Conservation (phyloP, 1,284 basidiomycete genomes). For the Mycocalia duriaeana region DNA sequence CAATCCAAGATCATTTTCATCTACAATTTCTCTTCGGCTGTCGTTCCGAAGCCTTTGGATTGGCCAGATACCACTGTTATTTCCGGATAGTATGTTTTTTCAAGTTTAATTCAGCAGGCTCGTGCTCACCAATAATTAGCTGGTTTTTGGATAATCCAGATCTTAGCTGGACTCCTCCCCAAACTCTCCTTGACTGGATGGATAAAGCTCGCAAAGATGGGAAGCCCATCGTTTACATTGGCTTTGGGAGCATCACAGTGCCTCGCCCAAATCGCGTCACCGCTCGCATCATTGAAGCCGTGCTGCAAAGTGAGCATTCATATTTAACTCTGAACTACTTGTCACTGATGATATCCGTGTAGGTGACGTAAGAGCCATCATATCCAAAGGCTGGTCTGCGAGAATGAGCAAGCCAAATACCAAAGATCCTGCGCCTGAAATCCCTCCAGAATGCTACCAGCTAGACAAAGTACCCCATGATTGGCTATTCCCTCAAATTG, state of each 20-base stretch:
- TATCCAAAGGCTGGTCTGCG: conserved; percentile 76
- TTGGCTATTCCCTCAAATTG: conserved; percentile 74
- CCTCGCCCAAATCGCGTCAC: conserved; percentile 65
- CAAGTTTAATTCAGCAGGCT: background rate
- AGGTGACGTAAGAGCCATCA: conserved; percentile 66
- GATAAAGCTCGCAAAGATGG: conserved; percentile 49
- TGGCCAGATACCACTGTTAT: conserved; percentile 70
- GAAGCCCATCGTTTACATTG: conserved; percentile 74
- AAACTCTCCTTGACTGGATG: conserved; percentile 52
- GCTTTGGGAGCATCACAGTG: conserved; percentile 70
- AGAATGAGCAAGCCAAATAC: conserved; percentile 41
- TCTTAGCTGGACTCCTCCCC: conserved; percentile 52
- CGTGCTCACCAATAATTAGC: conserved; percentile 18
- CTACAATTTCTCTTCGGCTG: conserved; percentile 44
- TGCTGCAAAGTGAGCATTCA: conserved; percentile 43
- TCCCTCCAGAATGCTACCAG: conserved; percentile 40
- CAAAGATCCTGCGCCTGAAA: conserved; percentile 31
- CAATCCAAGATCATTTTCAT: conserved; percentile 70
- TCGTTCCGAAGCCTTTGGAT: conserved; percentile 70
- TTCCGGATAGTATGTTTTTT: conserved; percentile 47
- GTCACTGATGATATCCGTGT: conserved; percentile 10
- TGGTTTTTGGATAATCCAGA: conserved; percentile 70
- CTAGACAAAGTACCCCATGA: conserved; percentile 75
- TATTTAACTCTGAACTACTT: conserved; percentile 1
- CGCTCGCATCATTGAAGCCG: conserved; percentile 59